Base-by-base conservation (phyloP, 1,284 basidiomycete genomes). In the Agroathelia rolfsii region DNA sequence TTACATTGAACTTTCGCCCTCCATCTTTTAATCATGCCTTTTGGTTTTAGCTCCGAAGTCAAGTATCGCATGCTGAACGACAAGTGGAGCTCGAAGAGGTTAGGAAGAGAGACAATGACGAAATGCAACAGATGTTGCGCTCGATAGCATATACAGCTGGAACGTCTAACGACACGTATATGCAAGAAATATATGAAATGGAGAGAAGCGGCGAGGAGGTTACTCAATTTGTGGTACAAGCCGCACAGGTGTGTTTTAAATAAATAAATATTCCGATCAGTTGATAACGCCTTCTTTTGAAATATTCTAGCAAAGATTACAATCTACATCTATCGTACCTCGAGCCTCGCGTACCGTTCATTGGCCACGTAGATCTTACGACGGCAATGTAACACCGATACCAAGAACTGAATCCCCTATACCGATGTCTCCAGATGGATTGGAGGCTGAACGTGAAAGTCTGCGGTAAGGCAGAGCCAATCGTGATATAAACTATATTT, bases 201-300 rank as follows among this genome's bases (percentile, higher is more conserved):
- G 60, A 68, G 35, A 39, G 42, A 18, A 50, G 53, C 27, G 69
- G 66, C 3, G 53, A 59, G 23, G 49, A 47, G 23, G 61, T 45
- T 8, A 71, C 65, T 6, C 46, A 59, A 36, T 48, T 52, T 3
- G 49, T 75, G 24, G 73, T 75, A 70, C 54, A 56, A 26, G 49
- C 54, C 15, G 70, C 69, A 10, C 72, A 51, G 41, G 69, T 67
- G 41, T 8, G 44, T 28, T 30, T 23, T 22, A 35, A 19, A 32
- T 16, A 1, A 13, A 9, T 24, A 6, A 27, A 12, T 10, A 17
- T 21, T 1, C n/a, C 6, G 7, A n/a, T 15, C 15, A 26, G 14
- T 26, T 5, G n/a, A 24, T 28, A 26, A 17, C 30, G 17, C 5
- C 31, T 45, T 48, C 43, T 52, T 39, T 41, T 47, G 34, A 41